Evolutionary conservation across 768 basidiomycete species (phyloP).

Genomic region (Tremella fuciformis): DNA sequence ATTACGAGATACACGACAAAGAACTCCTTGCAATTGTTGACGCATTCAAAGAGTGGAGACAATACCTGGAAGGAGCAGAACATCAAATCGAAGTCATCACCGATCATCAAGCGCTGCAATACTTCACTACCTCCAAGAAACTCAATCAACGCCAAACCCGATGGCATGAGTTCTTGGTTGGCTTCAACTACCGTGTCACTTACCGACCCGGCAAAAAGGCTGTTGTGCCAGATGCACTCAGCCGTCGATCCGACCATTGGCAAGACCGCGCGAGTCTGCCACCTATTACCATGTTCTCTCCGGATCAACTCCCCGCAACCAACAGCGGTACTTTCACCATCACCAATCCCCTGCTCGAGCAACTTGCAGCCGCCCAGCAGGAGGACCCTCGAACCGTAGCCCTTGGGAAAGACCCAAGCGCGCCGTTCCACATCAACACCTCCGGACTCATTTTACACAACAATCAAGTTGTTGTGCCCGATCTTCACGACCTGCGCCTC

Average conservation of each 20-base stretch:
- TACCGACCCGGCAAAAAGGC: constrained; percentile 12
- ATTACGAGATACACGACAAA: constrained; percentile 59
- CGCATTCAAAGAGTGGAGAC: constrained; percentile 19
- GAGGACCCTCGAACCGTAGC: neutral
- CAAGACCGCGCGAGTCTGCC: neutral
- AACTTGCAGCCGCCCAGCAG: neutral
- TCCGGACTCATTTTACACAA: neutral
- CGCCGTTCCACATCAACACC: neutral
- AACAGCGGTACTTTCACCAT: neutral
- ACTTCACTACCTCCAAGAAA: constrained; percentile 31
- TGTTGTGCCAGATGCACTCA: constrained; percentile 15
- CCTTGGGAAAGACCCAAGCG: too few species aligned
- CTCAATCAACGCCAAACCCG: constrained; percentile 55
- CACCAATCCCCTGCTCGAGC: neutral
- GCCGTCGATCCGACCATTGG: constrained; percentile 14
- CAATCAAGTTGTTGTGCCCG: too few species aligned
- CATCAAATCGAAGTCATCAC: neutral
- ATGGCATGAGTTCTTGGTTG: constrained; percentile 49
- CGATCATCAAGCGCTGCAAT: constrained; percentile 3
- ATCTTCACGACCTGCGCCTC: neutral
- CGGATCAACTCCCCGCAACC: too few species aligned
- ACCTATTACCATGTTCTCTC: too few species aligned
- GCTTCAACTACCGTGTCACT: constrained; percentile 18
- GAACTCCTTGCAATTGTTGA: constrained; percentile 57
- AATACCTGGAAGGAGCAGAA: constrained; percentile 11